Evolutionary conservation across 345 rosid genomes (phyloP).

Genomic region (Combretum micranthum): DNA sequence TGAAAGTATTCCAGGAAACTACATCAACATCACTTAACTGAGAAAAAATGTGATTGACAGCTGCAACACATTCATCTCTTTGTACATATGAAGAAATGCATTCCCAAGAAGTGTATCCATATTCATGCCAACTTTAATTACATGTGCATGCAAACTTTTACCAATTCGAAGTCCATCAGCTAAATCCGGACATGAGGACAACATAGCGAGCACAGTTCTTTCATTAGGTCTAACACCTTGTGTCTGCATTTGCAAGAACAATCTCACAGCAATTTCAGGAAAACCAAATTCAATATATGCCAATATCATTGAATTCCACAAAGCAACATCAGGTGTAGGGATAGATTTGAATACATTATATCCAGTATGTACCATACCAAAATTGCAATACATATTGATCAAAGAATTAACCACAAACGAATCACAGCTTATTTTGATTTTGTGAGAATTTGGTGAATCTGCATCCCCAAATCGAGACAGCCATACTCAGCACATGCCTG

Average conservation of each 20-base stretch:
- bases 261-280: conserved; percentile 26
- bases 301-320: conserved; percentile 52
- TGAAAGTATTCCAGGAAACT: conserved; percentile 38
- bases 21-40: conserved; percentile 24
- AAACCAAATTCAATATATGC: conserved; percentile 19
- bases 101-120: conserved; percentile 28
- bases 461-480: conserved; percentile 27
- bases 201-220: conserved; percentile 3
- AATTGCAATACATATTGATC: no score
- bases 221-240: conserved; percentile 22
- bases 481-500: conserved; percentile 33
- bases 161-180: no score
- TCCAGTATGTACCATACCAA: no score
- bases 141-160: neutral
- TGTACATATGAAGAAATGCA: conserved; percentile 35
- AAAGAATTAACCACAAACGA: no score
- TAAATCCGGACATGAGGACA: no score
- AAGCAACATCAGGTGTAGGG: conserved; percentile 25
- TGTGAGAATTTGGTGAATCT: conserved; percentile 31
- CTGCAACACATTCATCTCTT: conserved; percentile 20
- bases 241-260: conserved; percentile 29
- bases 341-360: neutral
- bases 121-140: conserved; percentile 24
- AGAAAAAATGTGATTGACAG: conserved; percentile 25
- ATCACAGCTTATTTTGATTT: conserved; percentile 16